Evolutionary conservation across 129 eudicot species (phyloP), one percentile per base, ranked within the genome.

Genomic region (Lonicera japonica): DNA sequence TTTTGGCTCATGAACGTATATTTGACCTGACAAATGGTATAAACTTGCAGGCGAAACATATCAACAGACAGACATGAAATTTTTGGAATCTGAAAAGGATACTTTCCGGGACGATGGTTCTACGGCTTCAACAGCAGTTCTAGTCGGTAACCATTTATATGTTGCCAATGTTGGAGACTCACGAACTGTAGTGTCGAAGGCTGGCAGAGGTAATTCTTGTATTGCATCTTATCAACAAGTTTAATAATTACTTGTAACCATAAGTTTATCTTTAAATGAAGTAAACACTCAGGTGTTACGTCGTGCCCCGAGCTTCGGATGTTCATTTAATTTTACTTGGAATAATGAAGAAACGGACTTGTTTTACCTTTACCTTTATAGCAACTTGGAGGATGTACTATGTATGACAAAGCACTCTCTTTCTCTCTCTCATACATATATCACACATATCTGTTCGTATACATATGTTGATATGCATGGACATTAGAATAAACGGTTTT

Each of bases 131-230:
- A 83, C 97, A 10, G 97, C 97, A 23, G 91, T 89, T 68, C 80
- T 89, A 57, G 97, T 89, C 54, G 97, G 86, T 34, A 80, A 83
- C 62, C 88, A 78, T 78, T 73, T 89, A 39, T 89, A 89, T 74
- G 97, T 89, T 70, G 95, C 97, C 60, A 89, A 89, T 83, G 97
- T 89, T 69, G 97, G 97, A 58, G 97, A 89, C 71, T 89, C 97
- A 55, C 81, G 97, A 62, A 86, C 97, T 45, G 83, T 89, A 66
- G 66, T 86, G 72, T 89, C 95, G 1, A 89, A 80, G 79, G 82
- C 80, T 36, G 97, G 97, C 54, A 86, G 76, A 86, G 97, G 97
- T 89, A 78, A 19, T 43, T 50, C 14, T 43, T 18, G 15, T 40
- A 41, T 15, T 60, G 25, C 25, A 11, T 23, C 11, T 56, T 56